These are phyloP conservation scores for Waltergamsia citrina DNA, from an alignment of 2,329 filamentous ascomycete genomes.

Conservation along the genomic window DNA sequence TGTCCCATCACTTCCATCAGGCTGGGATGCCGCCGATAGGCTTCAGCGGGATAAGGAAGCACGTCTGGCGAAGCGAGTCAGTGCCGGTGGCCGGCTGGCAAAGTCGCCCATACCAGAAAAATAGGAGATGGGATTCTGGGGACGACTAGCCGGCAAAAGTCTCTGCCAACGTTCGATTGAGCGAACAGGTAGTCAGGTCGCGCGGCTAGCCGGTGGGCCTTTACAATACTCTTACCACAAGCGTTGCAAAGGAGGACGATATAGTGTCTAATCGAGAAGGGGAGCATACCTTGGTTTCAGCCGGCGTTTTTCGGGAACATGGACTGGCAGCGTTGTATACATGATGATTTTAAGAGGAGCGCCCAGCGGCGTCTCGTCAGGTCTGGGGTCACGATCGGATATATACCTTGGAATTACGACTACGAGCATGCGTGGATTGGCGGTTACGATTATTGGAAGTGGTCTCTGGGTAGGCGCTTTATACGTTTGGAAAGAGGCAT, in stretches of 20 bases:
- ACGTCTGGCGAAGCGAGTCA: slow-evolving; percentile 69
- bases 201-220: no score
- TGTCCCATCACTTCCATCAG: slow-evolving; percentile 48
- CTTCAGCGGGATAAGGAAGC: slow-evolving; percentile 55
- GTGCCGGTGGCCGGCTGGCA: slow-evolving; percentile 64
- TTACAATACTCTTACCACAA: no score
- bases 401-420: background rate
- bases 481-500: background rate
- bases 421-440: no score
- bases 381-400: background rate
- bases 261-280: background rate
- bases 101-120: slow-evolving; percentile 54
- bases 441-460: background rate
- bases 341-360: background rate
- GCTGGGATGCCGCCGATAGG: slow-evolving; percentile 32
- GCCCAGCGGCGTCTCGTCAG: no score
- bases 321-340: background rate
- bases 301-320: slow-evolving; percentile 1
- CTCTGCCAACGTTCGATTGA: slow-evolving; percentile 17
- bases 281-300: background rate
- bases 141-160: slow-evolving; percentile 25
- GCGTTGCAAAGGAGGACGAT: background rate
- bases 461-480: background rate
- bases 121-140: slow-evolving; percentile 36
- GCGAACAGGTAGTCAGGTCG: background rate